phyloP scores from a whole-genome alignment of 2,329 filamentous ascomycete genomes.

The Colletotrichum falcatum region DNA sequence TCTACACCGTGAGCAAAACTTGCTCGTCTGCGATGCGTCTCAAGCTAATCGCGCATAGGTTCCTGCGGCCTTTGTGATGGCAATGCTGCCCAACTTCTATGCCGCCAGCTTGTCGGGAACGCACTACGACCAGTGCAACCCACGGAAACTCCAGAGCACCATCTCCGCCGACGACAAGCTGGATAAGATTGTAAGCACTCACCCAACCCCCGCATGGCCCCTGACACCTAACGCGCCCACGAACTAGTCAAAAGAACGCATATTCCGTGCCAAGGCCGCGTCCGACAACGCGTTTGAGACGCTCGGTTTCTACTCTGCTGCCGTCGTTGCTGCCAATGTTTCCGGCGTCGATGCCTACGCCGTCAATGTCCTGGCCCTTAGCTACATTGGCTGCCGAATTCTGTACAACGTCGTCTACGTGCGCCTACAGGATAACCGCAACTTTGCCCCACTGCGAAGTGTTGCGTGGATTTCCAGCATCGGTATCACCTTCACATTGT shows the following conservation, averaged over 20 bases:
- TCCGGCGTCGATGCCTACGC: constrained; percentile 52
- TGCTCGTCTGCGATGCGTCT: constrained; percentile 7
- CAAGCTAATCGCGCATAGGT: constrained; percentile 48
- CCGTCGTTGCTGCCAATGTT: constrained; percentile 60
- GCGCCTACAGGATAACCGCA: constrained; percentile 55
- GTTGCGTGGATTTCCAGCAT: constrained; percentile 53
- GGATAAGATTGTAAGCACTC: constrained; percentile 45
- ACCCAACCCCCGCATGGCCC: background rate
- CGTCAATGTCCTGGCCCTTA: constrained; percentile 55
- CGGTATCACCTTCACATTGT: constrained; percentile 52
- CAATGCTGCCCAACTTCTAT: constrained; percentile 53
- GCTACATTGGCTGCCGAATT: constrained; percentile 55
- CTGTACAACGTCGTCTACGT: constrained; percentile 59
- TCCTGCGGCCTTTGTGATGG: constrained; percentile 54
- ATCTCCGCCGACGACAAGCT: constrained; percentile 50
- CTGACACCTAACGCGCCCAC: background rate
- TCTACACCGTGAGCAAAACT: constrained; percentile 46
- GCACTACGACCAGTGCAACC: constrained; percentile 54
- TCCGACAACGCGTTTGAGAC: constrained; percentile 59
- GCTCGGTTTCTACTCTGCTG: constrained; percentile 56
- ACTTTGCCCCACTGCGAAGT: constrained; percentile 52
- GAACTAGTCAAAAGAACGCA: constrained; percentile 63
- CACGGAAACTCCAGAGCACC: constrained; percentile 50
- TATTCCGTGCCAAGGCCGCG: constrained; percentile 65
- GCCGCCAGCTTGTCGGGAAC: constrained; percentile 47